phyloP scores from a whole-genome alignment of 257 asterid species.

The Ilex asprella region DNA sequence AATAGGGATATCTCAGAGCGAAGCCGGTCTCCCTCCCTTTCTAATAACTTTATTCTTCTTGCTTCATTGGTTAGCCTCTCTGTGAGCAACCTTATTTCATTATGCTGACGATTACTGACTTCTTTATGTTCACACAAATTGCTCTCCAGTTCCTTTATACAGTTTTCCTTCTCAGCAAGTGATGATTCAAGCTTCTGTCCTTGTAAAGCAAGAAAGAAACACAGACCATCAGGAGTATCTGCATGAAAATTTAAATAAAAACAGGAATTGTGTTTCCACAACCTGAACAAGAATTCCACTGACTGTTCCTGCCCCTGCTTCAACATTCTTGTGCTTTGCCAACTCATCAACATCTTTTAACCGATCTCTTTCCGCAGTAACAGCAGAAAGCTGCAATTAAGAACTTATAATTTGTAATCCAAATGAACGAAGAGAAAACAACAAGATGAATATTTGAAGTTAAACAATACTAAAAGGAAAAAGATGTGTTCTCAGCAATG shows the following conservation, averaged over 20 bases:
- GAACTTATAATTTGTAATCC: conserved; percentile 18
- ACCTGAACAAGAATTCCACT: conserved; percentile 58
- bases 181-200: conserved; percentile 80
- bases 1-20: conserved; percentile 84
- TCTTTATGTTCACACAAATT: conserved; percentile 55
- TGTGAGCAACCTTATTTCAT: conserved; percentile 69
- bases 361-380: conserved; percentile 64
- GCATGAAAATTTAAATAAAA: conserved; percentile 1
- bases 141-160: conserved; percentile 61
- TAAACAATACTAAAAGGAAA: conserved; percentile 1
- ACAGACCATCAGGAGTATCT: conserved; percentile 6
- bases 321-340: conserved; percentile 42
- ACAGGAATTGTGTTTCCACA: conserved; percentile 8
- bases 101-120: conserved; percentile 47
- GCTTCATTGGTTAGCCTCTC: conserved; percentile 74
- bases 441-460: conserved; percentile 5
- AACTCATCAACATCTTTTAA: conserved; percentile 43
- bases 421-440: conserved; percentile 12
- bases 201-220: conserved; percentile 19
- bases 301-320: conserved; percentile 43
- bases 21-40: conserved; percentile 85
- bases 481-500: neutral
- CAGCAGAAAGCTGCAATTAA: conserved; percentile 52
- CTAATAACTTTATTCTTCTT: conserved; percentile 76
- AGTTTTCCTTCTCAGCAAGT: conserved; percentile 64